Evolutionary conservation across 1,139 yeast genomes (phyloP), one percentile per base, ranked within the genome.

Genomic region (Yamadazyma siamensis): DNA sequence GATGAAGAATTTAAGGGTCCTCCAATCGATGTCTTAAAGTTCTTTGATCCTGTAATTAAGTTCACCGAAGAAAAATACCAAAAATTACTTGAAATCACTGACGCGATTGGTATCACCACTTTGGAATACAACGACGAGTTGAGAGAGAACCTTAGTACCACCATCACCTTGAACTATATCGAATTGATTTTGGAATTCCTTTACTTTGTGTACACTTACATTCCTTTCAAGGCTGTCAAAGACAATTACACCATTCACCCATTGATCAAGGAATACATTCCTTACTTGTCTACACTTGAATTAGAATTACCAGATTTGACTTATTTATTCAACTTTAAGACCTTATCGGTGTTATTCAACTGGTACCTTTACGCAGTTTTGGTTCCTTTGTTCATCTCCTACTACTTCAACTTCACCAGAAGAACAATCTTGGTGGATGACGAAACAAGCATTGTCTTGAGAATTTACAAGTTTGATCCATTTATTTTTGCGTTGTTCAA

Each of bases 401-500:
- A 70, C 55, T 75, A 69, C 54, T 48, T 75, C 46, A 75, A 75
- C 53, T 75, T 75, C 52, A 60, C 77, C 35, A 63, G 70, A 46
- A 59, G 72, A 57, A 54, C 67, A 35, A 56, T 66, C 37, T 54
- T 56, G 22, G 52, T 60, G 37, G 67, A 60, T 38, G 64, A 70
- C 42, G 71, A 70, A 32, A 58, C 54, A 26, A 52, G 51, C 21
- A 42, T 61, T 23, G 49, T 58, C 23, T 54, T 56, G 11, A 59
- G 70, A 47, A 56, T 61, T 35, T 65, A 64, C 55, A 56, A 52
- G 33, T 67, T 56, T 50, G 85, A 78, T 52, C 83, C 84, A 21
- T 67, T 77, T 43, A 61, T 72, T 35, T 78, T 75, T 55, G 75
- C 77, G 36, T 54, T 77, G 42, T 39, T 65, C 35, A 75, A 77